A percentile compares a stretch with the other conserved stretches of the same genome.
phyloP scores from a whole-genome alignment of 805 yeast species.

The Starmerella bombicola region DNA sequence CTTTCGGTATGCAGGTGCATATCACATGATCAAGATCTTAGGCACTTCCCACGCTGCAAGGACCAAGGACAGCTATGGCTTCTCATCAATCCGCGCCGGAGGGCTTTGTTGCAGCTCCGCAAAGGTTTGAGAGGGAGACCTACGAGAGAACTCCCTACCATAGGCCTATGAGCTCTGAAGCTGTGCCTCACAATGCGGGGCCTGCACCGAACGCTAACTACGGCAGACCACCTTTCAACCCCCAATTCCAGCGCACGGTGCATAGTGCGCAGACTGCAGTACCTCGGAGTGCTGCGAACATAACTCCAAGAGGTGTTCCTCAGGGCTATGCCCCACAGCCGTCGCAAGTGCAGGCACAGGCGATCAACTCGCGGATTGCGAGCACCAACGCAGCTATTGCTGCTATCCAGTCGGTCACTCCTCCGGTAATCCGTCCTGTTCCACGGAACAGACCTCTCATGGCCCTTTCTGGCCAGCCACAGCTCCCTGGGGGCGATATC shows the following conservation, averaged over 20 bases:
- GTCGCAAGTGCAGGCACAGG: conserved; percentile 8
- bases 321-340: background rate
- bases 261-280: background rate
- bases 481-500: conserved; percentile 23
- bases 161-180: no score
- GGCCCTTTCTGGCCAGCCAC: conserved; percentile 17
- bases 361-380: conserved; percentile 16
- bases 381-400: conserved; percentile 21
- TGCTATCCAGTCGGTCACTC: conserved; percentile 19
- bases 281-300: background rate
- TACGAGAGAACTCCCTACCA: no score
- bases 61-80: no score
- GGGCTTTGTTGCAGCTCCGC: no score
- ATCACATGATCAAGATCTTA: no score
- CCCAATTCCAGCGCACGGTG: conserved; percentile 1
- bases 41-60: no score
- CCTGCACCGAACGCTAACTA: background rate
- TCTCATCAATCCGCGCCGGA: no score
- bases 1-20: no score
- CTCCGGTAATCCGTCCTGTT: conserved; percentile 17
- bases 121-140: no score
- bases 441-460: conserved; percentile 17
- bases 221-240: conserved; percentile 1
- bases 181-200: no score
- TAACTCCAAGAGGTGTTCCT: background rate